A percentile compares a stretch with the other conserved stretches of the same genome.
Conservation (phyloP, 306 rosid species). For the Adenanthera pavonina region DNA sequence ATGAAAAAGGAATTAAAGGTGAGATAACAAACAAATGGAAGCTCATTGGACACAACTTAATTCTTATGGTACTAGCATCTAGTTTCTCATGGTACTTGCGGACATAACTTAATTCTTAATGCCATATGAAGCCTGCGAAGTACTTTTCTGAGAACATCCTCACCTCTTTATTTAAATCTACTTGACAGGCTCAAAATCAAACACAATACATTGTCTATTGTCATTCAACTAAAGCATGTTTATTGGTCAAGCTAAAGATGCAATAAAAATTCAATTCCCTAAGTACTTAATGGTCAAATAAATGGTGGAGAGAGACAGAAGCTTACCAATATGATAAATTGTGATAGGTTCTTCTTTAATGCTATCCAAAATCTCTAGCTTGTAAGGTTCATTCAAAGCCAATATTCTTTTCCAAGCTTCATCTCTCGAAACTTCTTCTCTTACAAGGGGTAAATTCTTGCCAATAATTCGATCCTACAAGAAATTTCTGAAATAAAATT, state of each 20-base stretch:
- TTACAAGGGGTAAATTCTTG: conserved; percentile 80
- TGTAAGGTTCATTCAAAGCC: conserved; percentile 89
- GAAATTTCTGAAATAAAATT: conserved; percentile 39
- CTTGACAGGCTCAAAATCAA: conserved; percentile 42
- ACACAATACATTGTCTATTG: conserved; percentile 43
- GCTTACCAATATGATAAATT: conserved; percentile 87
- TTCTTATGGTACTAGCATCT: background rate
- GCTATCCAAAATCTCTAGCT: conserved; percentile 89
- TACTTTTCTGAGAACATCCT: conserved; percentile 37
- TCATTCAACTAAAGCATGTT: conserved; percentile 46
- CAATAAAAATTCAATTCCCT: conserved; percentile 20
- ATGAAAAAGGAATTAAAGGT: conserved; percentile 33
- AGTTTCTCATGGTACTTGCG: too few relatives aligned
- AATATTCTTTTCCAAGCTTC: conserved; percentile 83
- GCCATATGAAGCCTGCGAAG: conserved; percentile 37
- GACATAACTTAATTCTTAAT: conserved; percentile 34
- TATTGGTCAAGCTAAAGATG: conserved; percentile 41
- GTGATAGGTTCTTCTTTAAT: conserved; percentile 90
- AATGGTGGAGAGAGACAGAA: conserved; percentile 37
- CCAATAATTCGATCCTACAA: conserved; percentile 82
- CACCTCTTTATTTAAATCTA: conserved; percentile 40
- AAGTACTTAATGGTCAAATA: background rate
- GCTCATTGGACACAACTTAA: conserved; percentile 16
- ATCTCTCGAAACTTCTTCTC: conserved; percentile 95
- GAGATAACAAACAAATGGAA: conserved; percentile 29